Conservation (phyloP, 176 grass and related monocot species). For the Stipa capillata region DNA sequence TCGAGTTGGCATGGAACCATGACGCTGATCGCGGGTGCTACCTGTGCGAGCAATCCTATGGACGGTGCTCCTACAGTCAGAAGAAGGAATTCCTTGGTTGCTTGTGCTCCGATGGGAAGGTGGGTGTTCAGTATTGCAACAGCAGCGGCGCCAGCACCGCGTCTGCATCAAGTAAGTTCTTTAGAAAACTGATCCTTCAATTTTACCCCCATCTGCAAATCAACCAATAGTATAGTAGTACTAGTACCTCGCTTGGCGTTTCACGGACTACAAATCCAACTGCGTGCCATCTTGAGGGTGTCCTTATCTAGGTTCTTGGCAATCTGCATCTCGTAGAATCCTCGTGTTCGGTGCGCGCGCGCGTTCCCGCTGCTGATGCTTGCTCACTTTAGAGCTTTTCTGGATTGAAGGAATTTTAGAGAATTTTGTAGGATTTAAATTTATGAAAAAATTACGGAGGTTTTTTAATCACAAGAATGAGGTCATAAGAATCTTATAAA, state of each 20-base stretch:
- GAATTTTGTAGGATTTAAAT: too few relatives aligned
- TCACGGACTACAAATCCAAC: not conserved
- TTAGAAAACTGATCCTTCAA: not conserved
- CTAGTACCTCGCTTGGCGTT: not conserved
- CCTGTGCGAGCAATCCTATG: accelerated
- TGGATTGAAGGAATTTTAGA: too few relatives aligned
- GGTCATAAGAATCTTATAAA: too few relatives aligned
- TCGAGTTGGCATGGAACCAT: conserved; percentile 19
- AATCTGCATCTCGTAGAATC: not conserved
- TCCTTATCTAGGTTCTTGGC: not conserved
- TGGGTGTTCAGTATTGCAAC: not conserved
- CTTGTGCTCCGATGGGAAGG: conserved; percentile 14
- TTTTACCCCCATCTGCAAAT: not conserved
- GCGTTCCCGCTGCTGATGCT: not conserved
- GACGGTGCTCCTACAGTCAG: not conserved
- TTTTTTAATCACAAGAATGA: too few relatives aligned
- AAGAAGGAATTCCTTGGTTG: not conserved
- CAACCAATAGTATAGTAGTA: not conserved
- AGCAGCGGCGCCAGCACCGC: not conserved
- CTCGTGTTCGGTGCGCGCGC: not conserved
- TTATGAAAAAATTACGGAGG: too few relatives aligned
- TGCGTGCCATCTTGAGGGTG: too few relatives aligned
- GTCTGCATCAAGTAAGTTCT: not conserved
- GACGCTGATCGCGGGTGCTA: accelerated
- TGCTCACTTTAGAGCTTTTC: too few relatives aligned